Conservation (phyloP, 148 eudicot genomes). For the Cornus florida region DNA sequence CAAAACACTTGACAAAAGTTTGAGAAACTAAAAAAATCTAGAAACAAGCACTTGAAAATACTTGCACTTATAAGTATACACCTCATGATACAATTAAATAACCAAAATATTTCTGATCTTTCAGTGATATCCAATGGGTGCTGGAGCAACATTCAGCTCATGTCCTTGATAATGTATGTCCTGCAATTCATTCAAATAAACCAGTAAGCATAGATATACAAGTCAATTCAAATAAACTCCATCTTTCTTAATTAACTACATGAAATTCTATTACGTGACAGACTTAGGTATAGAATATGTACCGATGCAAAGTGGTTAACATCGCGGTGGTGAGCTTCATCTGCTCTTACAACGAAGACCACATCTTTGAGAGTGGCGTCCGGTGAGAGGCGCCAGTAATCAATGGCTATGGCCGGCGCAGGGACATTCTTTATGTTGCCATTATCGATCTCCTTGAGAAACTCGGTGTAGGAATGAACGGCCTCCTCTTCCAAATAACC, state of each 20-base stretch:
- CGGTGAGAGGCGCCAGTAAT: conserved; percentile 72
- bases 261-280: too few species aligned
- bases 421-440: conserved; percentile 71
- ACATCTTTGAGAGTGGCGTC: conserved; percentile 74
- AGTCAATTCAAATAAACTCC: too few species aligned
- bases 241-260: too few species aligned
- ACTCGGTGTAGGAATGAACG: conserved; percentile 84
- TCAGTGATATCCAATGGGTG: conserved; percentile 87
- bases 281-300: background rate
- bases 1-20: background rate
- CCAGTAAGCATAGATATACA: background rate
- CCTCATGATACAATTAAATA: too few species aligned
- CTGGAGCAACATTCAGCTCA: conserved; percentile 71
- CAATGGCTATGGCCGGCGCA: conserved; percentile 87
- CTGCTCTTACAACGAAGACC: conserved; percentile 82
- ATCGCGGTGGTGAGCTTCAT: conserved; percentile 95
- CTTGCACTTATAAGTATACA: background rate
- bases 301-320: conserved; percentile 95
- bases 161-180: conserved; percentile 79
- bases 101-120: conserved; percentile 1
- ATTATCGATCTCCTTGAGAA: conserved; percentile 69
- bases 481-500: conserved; percentile 95
- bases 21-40: background rate
- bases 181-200: conserved; percentile 35
- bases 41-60: background rate